Conservation (phyloP, 1,139 yeast genomes). For the Debaryomyces subglobosus region DNA sequence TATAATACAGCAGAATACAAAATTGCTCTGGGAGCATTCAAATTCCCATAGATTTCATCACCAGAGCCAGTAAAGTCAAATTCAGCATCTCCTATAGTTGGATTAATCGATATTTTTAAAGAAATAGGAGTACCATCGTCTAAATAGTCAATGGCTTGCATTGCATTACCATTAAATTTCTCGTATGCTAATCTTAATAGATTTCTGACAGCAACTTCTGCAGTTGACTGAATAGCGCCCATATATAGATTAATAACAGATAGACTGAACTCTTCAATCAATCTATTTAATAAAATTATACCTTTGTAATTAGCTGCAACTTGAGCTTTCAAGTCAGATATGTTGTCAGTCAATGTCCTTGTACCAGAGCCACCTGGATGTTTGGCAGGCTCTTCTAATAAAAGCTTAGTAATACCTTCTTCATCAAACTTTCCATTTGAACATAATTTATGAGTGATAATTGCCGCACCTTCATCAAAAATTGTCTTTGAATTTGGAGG, state of each 20-base stretch:
- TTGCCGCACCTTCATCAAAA: slow-evolving; percentile 49
- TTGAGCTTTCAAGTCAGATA: slow-evolving; percentile 49
- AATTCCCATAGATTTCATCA: slow-evolving; percentile 47
- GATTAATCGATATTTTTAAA: slow-evolving; percentile 36
- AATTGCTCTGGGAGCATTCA: slow-evolving; percentile 62
- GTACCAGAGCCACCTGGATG: slow-evolving; percentile 52
- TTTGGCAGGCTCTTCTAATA: slow-evolving; percentile 47
- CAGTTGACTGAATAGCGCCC: slow-evolving; percentile 47
- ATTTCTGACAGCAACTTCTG: slow-evolving; percentile 45
- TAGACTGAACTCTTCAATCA: slow-evolving; percentile 35
- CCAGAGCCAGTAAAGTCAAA: slow-evolving; percentile 48
- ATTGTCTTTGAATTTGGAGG: slow-evolving; percentile 50
- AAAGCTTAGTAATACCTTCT: slow-evolving; percentile 38
- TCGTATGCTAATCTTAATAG: slow-evolving; percentile 38
- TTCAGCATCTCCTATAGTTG: slow-evolving; percentile 38
- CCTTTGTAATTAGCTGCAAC: slow-evolving; percentile 49
- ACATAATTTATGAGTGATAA: slow-evolving; percentile 43
- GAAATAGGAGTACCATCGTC: slow-evolving; percentile 51
- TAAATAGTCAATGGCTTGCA: slow-evolving; percentile 42
- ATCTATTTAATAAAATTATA: slow-evolving; percentile 32
- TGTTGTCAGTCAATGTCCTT: slow-evolving; percentile 43
- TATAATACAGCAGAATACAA: slow-evolving; percentile 81
- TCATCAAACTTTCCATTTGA: slow-evolving; percentile 43
- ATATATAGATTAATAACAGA: slow-evolving; percentile 44
- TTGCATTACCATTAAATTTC: slow-evolving; percentile 38